A percentile compares a stretch with the other conserved stretches of the same genome.
These are phyloP conservation scores for Fonsecaea nubica DNA, from an alignment of 2,329 filamentous ascomycete species.

Conservation along the genomic window DNA sequence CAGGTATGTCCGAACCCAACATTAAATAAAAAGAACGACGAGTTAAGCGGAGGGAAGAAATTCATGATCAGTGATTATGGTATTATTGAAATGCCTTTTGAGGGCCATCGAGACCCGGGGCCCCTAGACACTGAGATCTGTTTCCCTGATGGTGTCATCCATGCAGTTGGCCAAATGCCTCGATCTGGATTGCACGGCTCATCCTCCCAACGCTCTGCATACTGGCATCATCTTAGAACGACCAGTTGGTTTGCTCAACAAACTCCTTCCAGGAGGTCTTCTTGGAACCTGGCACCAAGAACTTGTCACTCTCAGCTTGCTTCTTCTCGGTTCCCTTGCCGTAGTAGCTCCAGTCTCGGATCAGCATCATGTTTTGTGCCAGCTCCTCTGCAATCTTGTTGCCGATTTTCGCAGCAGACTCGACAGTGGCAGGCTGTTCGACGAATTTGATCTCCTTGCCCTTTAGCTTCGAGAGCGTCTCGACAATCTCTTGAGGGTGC, in stretches of 20 bases:
- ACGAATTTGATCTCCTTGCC: constrained; percentile 47
- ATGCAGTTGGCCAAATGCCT: not conserved
- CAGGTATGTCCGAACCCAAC: too few relatives aligned
- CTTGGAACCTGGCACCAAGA: constrained; percentile 26
- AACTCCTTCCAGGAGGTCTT: constrained; percentile 33
- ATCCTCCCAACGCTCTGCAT: not conserved
- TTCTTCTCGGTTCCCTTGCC: constrained; percentile 48
- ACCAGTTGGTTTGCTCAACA: constrained; percentile 29
- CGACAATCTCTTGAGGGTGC: constrained; percentile 50
- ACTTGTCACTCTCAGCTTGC: constrained; percentile 35
- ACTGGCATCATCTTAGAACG: constrained; percentile 15
- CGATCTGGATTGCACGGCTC: not conserved
- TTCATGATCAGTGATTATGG: not conserved
- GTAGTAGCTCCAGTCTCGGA: constrained; percentile 62
- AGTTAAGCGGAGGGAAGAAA: not conserved
- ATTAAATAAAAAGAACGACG: not conserved
- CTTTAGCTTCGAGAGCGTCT: constrained; percentile 49
- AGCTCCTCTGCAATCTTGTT: constrained; percentile 57
- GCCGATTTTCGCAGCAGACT: constrained; percentile 50
- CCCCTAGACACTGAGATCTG: too few relatives aligned
- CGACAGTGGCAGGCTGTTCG: constrained; percentile 50
- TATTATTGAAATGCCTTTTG: not conserved
- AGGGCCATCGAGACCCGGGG: not conserved
- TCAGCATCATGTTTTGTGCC: constrained; percentile 60
- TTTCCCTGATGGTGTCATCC: not conserved